Evolutionary conservation across 176 grass and related monocot genomes (phyloP).

Genomic region (Eleusine coracana): DNA sequence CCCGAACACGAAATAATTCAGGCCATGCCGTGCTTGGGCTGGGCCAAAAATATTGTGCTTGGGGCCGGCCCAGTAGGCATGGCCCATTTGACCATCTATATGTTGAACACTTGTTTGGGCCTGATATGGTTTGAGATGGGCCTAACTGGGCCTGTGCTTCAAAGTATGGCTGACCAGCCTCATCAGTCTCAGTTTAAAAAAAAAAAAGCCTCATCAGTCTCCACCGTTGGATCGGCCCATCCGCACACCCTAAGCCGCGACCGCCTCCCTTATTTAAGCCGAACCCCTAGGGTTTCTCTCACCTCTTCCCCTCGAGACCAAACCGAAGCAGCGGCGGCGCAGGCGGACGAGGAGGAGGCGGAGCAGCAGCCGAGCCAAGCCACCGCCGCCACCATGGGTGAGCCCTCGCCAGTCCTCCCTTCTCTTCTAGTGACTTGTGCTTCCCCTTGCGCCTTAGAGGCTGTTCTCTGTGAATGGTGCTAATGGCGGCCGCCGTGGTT

Average conservation of each 20-base stretch:
- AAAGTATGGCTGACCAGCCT: not conserved
- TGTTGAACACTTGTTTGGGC: not conserved
- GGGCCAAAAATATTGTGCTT: no score
- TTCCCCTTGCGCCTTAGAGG: not conserved
- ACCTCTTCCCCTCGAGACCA: conserved; percentile 2
- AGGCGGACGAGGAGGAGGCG: conserved; percentile 24
- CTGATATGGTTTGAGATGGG: not conserved
- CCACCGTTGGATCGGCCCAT: not conserved
- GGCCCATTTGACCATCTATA: no score
- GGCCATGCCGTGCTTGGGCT: no score
- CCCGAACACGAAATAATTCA: no score
- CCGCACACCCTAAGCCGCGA: conserved; percentile 30
- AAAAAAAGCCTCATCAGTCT: not conserved
- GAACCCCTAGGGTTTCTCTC: conserved; percentile 19
- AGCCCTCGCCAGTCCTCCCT: not conserved
- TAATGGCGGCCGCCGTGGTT: not conserved
- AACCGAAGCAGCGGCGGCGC: conserved; percentile 46
- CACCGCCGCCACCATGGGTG: conserved; percentile 47
- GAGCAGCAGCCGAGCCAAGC: conserved; percentile 3
- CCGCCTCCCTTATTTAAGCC: not conserved
- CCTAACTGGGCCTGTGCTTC: not conserved
- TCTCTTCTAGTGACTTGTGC: not conserved
- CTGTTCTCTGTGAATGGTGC: not conserved
- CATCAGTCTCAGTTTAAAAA: no score
- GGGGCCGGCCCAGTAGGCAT: no score